Percentiles rank a stretch among this genome's conserved stretches.
Conservation (phyloP, 208 protist genomes). For the Borovskyia barvae region DNA sequence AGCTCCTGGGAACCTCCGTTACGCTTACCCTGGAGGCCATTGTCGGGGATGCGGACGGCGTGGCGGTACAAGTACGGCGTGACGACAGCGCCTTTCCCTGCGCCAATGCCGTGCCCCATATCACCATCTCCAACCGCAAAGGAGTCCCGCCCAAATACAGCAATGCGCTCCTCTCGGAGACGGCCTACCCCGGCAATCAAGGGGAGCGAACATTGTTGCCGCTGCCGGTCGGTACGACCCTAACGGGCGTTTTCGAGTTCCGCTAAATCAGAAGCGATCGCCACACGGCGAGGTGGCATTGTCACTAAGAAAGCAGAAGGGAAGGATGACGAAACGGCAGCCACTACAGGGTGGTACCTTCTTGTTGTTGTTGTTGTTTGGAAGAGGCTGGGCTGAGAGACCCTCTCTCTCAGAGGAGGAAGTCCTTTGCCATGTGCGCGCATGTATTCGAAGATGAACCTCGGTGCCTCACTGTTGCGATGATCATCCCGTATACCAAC, state of each 20-base stretch:
- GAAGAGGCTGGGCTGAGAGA: background rate
- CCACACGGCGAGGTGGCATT: background rate
- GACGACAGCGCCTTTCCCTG: slow-evolving; percentile 42
- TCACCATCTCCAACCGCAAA: slow-evolving; percentile 44
- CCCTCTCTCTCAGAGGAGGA: too few relatives aligned
- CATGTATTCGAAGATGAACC: too few relatives aligned
- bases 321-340: too few relatives aligned
- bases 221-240: slow-evolving; percentile 7
- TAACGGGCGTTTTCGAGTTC: slow-evolving; percentile 26
- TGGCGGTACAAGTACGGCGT: slow-evolving; percentile 21
- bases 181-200: slow-evolving; percentile 10
- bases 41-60: slow-evolving; percentile 39
- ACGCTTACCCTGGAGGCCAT: slow-evolving; percentile 38
- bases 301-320: background rate
- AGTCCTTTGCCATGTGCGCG: too few relatives aligned
- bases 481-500: too few relatives aligned
- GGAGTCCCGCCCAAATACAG: slow-evolving; percentile 65
- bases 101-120: slow-evolving; percentile 45
- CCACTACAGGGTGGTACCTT: too few relatives aligned
- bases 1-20: slow-evolving; percentile 25
- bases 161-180: slow-evolving; percentile 41
- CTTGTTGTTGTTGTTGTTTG: background rate
- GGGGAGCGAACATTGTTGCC: slow-evolving; percentile 6
- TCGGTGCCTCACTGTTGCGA: too few relatives aligned
- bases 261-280: slow-evolving; percentile 1